Evolutionary conservation across 352 stramenopile species (phyloP).

Genomic region (Elongisporangium undulatum): DNA sequence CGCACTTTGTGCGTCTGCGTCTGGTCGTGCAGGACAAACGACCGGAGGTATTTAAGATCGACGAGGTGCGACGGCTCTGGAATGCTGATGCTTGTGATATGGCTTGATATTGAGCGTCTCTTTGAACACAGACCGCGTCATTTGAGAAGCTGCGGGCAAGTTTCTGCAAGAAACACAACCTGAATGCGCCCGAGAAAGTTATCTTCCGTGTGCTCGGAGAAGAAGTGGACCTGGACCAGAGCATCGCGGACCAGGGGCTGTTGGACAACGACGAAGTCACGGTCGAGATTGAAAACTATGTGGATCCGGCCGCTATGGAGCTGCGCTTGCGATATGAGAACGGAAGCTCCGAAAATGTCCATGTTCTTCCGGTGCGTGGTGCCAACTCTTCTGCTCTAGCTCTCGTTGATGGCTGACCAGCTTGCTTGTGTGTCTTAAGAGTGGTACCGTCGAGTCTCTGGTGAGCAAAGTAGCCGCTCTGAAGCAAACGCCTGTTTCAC

Average conservation of each 20-base stretch:
- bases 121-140: conserved; percentile 25
- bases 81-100: background rate
- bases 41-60: conserved; percentile 67
- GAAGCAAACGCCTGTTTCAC: conserved; percentile 14
- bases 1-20: conserved; percentile 40
- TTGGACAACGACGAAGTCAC: conserved; percentile 60
- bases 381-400: conserved; percentile 2
- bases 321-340: conserved; percentile 42
- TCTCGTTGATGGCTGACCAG: background rate
- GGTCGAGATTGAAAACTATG: conserved; percentile 37
- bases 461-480: conserved; percentile 22
- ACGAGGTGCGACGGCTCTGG: conserved; percentile 30
- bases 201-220: conserved; percentile 42
- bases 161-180: conserved; percentile 61
- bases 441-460: conserved; percentile 35
- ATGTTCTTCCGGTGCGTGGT: conserved; percentile 30
- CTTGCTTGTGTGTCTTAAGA: conserved; percentile 18
- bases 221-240: conserved; percentile 33
- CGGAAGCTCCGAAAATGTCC: conserved; percentile 23
- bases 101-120: background rate
- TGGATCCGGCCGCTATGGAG: conserved; percentile 26
- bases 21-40: conserved; percentile 48
- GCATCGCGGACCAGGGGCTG: conserved; percentile 43
- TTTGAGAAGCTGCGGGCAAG: conserved; percentile 57
- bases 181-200: conserved; percentile 41